These are phyloP conservation scores for Erucastrum elatum DNA, from an alignment of 345 rosid genomes.

Conservation along the genomic window DNA sequence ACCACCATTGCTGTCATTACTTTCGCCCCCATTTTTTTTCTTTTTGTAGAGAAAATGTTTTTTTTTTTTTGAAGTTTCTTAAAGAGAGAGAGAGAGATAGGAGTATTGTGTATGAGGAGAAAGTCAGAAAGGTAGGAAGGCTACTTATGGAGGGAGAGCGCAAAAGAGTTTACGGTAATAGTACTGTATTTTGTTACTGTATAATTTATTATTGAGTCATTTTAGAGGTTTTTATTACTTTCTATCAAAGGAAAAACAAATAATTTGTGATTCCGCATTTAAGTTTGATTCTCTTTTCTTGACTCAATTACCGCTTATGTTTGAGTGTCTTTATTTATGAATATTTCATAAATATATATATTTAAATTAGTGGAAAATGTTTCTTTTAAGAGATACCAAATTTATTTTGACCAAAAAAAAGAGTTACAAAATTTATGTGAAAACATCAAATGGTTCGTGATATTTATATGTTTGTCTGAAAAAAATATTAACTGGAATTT, in stretches of 20 bases:
- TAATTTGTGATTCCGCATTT: no score
- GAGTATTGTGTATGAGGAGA: constrained; percentile 19
- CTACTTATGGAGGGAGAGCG: constrained; percentile 33
- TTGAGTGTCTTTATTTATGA: neutral
- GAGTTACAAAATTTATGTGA: neutral
- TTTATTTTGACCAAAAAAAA: neutral
- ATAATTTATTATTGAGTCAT: neutral
- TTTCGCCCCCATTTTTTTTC: constrained; percentile 34
- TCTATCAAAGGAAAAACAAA: neutral
- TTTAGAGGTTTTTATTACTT: neutral
- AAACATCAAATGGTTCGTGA: neutral
- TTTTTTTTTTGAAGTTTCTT: neutral
- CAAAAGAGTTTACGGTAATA: constrained; percentile 19
- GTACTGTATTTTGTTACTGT: neutral
- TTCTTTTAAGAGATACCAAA: neutral
- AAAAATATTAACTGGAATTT: neutral
- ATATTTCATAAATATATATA: neutral
- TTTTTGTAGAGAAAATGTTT: neutral
- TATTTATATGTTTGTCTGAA: neutral
- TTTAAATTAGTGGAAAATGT: neutral
- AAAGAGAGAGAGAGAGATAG: neutral
- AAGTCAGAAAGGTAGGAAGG: constrained; percentile 5
- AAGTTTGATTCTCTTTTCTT: neutral
- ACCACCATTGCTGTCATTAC: neutral
- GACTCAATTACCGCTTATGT: neutral